Evolutionary conservation across 352 stramenopile genomes (phyloP), one percentile per base, ranked within the genome.

Genomic region (Globisporangium nodosum): DNA sequence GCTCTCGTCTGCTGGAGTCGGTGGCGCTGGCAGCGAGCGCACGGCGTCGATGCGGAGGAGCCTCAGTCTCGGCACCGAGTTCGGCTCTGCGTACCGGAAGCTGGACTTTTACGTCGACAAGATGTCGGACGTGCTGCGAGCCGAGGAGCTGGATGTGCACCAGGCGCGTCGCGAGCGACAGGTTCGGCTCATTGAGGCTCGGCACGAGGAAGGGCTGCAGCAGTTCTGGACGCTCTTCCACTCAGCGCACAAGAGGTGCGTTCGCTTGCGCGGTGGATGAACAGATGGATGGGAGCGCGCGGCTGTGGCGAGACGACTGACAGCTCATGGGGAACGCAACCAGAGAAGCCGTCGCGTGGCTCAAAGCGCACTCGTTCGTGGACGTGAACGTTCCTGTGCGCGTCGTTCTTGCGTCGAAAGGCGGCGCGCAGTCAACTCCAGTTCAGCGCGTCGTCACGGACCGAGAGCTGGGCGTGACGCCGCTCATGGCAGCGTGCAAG

Each of bases 401-500:
- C 3, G 48, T 73, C 21, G 43, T 48, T 3, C n/a, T 39, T 5
- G 15, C 21, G 30, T 20, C 40, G 24, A 46, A 15, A 5, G 30
- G 11, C 18, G 58, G 18, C 46, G 21, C 13, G 30, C 30, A 6
- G 18, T 5, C 51, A 1, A 24, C 6, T 24, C 13, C 39, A 16
- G 5, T 45, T 42, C 66, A 61, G 12, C 27, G 18, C 21, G 66
- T 61, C 12, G 52, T 57, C 0, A 45, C 52, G 5, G 60, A 79
- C 45, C 66, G 49, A 61, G 68, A 74, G 1, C 59, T 84, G 2
- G 83, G 78, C 2, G 2, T 83, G 31, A 88, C 79, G 11, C 84
- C 84, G 5, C 63, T 93, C 3, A 93, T 93, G 84, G 72, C 64
- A 16, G 84, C 84, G 3, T 89, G 81, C 35, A 67, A 68, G 0